These are phyloP conservation scores for Groenewaldozyma sp. DNA, from an alignment of 1,139 yeast genomes.

Conservation along the genomic window DNA sequence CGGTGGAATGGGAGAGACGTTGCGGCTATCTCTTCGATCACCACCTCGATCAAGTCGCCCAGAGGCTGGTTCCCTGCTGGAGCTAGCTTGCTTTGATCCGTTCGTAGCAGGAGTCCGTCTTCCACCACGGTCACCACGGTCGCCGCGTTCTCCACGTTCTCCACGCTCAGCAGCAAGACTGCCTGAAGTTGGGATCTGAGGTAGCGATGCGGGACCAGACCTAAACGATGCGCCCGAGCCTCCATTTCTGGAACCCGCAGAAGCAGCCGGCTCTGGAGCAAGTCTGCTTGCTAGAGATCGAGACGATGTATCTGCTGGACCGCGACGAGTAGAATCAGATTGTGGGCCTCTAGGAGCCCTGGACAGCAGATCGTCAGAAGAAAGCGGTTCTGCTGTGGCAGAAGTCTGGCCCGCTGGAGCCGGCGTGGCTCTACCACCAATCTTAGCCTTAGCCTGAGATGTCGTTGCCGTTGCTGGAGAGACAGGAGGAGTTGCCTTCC, in stretches of 20 bases:
- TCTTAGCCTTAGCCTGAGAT: too few relatives aligned
- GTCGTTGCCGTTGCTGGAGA: neutral
- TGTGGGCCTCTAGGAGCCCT: too few relatives aligned
- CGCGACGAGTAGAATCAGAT: too few relatives aligned
- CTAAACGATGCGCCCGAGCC: neutral
- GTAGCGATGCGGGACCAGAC: slow-evolving; percentile 14
- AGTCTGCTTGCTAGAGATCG: neutral
- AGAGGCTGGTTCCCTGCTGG: neutral
- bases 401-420: too few relatives aligned
- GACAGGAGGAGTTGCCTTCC: slow-evolving; percentile 3
- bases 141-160: neutral
- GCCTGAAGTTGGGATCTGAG: slow-evolving; percentile 16
- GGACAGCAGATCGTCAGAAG: too few relatives aligned
- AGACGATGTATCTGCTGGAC: too few relatives aligned
- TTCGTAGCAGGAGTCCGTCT: neutral
- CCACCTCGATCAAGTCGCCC: neutral
- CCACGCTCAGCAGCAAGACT: too few relatives aligned
- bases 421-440: too few relatives aligned
- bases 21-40: too few relatives aligned
- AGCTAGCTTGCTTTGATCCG: neutral
- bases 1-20: too few relatives aligned
- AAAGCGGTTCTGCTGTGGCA: too few relatives aligned
- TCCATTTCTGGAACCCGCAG: neutral
- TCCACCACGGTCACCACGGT: neutral
- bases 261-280: slow-evolving; percentile 1